Evolutionary conservation across 257 asterid genomes (phyloP), one percentile per base, ranked within the genome.

Genomic region (Prunella vulgaris): DNA sequence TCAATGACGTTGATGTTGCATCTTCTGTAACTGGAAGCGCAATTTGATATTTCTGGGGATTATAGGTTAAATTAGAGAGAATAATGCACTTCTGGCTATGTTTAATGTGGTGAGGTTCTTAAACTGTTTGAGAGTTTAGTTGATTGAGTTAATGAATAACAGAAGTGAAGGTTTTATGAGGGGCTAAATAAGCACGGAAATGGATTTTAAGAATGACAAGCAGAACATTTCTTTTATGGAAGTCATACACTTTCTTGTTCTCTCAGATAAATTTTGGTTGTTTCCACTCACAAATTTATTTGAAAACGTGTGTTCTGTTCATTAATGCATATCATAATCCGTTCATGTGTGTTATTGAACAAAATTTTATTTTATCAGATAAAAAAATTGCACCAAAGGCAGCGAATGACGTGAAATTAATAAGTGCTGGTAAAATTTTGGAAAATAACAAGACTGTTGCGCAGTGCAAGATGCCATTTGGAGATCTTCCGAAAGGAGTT

Each of bases 401-500:
- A 48, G 95, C 89, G 38, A 86, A 75, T 68, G 98, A 92, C 71
- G 85, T 92, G 74, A 92, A 90, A 72, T 76, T 92, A 84, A 92
- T 92, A 56, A 78, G 82, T 75, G 91, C 91, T 18, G 98, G 98
- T 56, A 92, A 88, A 62, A 81, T 92, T 27, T 69, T 92, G 85
- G 97, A 92, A 76, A 92, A 88, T 70, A 88, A 56, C 88, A 88
- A 79, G 85, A 90, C 96, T 57, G 92, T 89, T 77, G 88, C 82
- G 6, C 92, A 89, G 80, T 92, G 96, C 82, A 87, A 81, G 80
- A 86, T 77, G 84, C 92, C 89, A 15, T 85, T 87, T 30, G 93
- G 96, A 10, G 97, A 90, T 76, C 85, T 85, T 61, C 85, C 90
- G 13, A 84, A 80, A 18, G 96, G 87, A 54, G 79, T 86, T 56